Evolutionary conservation across 495 filamentous ascomycete genomes (phyloP).

Genomic region (Aspergillus sparsus): DNA sequence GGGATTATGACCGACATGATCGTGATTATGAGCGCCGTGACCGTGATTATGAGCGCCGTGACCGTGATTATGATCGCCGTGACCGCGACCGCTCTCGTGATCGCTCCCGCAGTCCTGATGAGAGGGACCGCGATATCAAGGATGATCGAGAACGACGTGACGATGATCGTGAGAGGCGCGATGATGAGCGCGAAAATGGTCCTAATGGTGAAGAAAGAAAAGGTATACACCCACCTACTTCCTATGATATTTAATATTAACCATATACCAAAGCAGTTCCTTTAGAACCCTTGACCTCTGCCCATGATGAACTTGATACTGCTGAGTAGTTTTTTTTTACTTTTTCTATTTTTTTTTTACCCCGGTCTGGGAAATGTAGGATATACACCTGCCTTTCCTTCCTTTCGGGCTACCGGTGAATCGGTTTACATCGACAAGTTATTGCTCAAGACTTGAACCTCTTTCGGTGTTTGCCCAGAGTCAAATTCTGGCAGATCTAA

Average conservation of each 20-base stretch:
- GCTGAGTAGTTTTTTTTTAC: slow-evolving; percentile 69
- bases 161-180: slow-evolving; percentile 60
- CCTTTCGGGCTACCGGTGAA: slow-evolving; percentile 6
- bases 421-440: neutral
- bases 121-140: slow-evolving; percentile 64
- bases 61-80: slow-evolving; percentile 60
- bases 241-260: neutral
- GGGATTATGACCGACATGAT: slow-evolving; percentile 67
- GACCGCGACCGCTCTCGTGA: slow-evolving; percentile 69
- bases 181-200: slow-evolving; percentile 54
- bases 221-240: slow-evolving; percentile 57
- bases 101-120: slow-evolving; percentile 70
- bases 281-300: slow-evolving; percentile 75
- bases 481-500: neutral
- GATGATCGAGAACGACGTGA: slow-evolving; percentile 69
- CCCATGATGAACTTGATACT: slow-evolving; percentile 95
- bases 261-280: slow-evolving; percentile 35
- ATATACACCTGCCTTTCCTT: neutral
- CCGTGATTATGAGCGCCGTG: slow-evolving; percentile 76
- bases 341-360: neutral
- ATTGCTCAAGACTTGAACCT: neutral
- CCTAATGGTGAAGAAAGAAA: slow-evolving; percentile 73
- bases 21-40: slow-evolving; percentile 67
- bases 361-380: slow-evolving; percentile 1
- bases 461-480: neutral